These are phyloP conservation scores for Candida coleopterorum DNA, from an alignment of 805 yeast genomes.

Conservation along the genomic window DNA sequence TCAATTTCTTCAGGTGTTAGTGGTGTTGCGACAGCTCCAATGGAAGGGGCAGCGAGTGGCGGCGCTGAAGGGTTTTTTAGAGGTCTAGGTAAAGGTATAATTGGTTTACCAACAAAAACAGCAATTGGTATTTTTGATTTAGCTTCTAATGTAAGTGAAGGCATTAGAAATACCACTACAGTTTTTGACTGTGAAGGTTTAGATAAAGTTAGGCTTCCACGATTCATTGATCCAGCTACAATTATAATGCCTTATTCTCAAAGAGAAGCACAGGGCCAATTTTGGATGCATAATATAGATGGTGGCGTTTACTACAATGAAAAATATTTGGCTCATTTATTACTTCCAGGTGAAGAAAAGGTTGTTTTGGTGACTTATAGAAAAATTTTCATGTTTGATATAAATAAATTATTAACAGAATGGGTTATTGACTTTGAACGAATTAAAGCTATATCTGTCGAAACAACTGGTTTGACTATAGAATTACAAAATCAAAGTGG, in stretches of 20 bases:
- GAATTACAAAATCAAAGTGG: conserved; percentile 48
- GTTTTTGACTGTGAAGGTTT: conserved; percentile 77
- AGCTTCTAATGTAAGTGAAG: conserved; percentile 90
- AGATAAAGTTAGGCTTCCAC: conserved; percentile 76
- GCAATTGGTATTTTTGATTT: conserved; percentile 93
- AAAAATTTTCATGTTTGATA: conserved; percentile 62
- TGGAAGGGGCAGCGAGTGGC: conserved; percentile 80
- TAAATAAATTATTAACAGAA: conserved; percentile 53
- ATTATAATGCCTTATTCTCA: conserved; percentile 70
- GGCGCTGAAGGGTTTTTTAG: conserved; percentile 91
- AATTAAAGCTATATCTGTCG: conserved; percentile 68
- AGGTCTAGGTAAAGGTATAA: conserved; percentile 91
- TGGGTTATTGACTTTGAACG: conserved; percentile 71
- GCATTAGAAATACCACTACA: conserved; percentile 88
- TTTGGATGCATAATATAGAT: conserved; percentile 77
- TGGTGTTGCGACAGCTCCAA: conserved; percentile 88
- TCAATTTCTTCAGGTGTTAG: conserved; percentile 83
- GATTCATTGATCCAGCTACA: conserved; percentile 67
- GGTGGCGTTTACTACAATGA: conserved; percentile 77
- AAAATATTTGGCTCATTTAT: conserved; percentile 77
- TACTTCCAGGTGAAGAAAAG: conserved; percentile 74
- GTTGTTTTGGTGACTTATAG: conserved; percentile 72
- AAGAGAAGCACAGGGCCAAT: conserved; percentile 91
- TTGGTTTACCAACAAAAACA: conserved; percentile 94
- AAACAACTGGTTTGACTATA: conserved; percentile 72